A percentile compares a stretch with the other conserved stretches of the same genome.
These are phyloP conservation scores for Butyriboletus loyo DNA, from an alignment of 768 basidiomycete genomes.

Conservation along the genomic window DNA sequence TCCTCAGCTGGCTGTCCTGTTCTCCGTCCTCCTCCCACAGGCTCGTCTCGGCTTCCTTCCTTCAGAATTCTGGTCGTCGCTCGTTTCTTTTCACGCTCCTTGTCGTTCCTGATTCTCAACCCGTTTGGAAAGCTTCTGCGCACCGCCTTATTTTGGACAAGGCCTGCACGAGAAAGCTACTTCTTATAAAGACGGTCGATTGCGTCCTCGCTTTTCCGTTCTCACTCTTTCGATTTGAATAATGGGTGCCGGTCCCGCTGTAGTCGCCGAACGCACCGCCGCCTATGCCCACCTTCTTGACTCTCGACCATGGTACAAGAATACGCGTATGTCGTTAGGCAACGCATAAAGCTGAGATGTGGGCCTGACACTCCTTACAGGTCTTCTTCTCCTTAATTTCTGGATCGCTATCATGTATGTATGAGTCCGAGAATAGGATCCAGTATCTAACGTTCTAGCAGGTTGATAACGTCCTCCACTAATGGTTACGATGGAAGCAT, in stretches of 20 bases:
- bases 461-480: constrained; percentile 36
- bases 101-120: neutral
- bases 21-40: neutral
- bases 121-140: neutral
- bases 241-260: constrained; percentile 58
- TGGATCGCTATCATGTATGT: constrained; percentile 64
- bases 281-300: constrained; percentile 54
- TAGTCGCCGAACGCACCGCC: constrained; percentile 28
- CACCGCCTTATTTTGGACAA: neutral
- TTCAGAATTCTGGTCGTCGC: neutral
- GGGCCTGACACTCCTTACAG: constrained; percentile 27
- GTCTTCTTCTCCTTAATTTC: constrained; percentile 53
- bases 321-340: constrained; percentile 43
- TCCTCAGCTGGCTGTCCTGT: neutral
- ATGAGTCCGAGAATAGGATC: neutral
- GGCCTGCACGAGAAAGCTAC: neutral
- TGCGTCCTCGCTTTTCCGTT: neutral
- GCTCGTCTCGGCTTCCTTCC: neutral
- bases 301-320: constrained; percentile 69
- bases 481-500: constrained; percentile 41
- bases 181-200: neutral
- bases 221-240: constrained; percentile 14
- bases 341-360: neutral
- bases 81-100: constrained; percentile 5
- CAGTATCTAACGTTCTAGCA: constrained; percentile 4